Conservation (phyloP, 257 asterid species). For the Penstemon eatonii region DNA sequence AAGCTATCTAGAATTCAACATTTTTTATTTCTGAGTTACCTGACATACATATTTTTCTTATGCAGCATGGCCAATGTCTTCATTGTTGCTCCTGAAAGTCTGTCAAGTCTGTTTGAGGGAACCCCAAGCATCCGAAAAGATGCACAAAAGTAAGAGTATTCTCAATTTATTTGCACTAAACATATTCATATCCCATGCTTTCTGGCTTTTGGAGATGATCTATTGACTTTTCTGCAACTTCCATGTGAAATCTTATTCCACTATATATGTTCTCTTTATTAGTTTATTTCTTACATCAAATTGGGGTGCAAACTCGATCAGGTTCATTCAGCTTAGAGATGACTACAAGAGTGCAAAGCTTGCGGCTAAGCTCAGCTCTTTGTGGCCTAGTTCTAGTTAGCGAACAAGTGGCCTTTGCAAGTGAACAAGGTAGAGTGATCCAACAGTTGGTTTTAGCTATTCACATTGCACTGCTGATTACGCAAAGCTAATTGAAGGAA, state of each 20-base stretch:
- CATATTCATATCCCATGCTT: no score
- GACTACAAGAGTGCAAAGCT: constrained; percentile 98
- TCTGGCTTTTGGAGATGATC: no score
- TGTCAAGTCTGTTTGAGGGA: constrained; percentile 89
- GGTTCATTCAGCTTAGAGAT: constrained; percentile 96
- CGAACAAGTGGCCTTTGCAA: not conserved
- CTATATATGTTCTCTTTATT: not conserved
- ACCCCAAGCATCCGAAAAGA: constrained; percentile 98
- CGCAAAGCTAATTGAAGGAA: not conserved
- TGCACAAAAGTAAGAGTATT: constrained; percentile 72
- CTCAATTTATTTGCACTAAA: not conserved
- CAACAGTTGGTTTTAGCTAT: not conserved
- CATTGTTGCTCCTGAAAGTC: constrained; percentile 95
- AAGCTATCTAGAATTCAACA: not conserved
- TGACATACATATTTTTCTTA: not conserved
- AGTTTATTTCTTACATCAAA: constrained; percentile 2
- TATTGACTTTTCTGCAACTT: no score
- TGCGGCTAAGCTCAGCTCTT: constrained; percentile 78
- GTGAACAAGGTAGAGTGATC: not conserved
- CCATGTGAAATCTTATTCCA: not conserved
- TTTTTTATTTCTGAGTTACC: constrained; percentile 18
- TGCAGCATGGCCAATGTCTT: constrained; percentile 76
- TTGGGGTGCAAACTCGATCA: constrained; percentile 36
- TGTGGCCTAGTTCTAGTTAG: constrained; percentile 40
- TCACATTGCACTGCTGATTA: not conserved